Evolutionary conservation across 371 early-diverging fungal genomes (phyloP).

Genomic region (Apophysomyces trapeziformis): DNA sequence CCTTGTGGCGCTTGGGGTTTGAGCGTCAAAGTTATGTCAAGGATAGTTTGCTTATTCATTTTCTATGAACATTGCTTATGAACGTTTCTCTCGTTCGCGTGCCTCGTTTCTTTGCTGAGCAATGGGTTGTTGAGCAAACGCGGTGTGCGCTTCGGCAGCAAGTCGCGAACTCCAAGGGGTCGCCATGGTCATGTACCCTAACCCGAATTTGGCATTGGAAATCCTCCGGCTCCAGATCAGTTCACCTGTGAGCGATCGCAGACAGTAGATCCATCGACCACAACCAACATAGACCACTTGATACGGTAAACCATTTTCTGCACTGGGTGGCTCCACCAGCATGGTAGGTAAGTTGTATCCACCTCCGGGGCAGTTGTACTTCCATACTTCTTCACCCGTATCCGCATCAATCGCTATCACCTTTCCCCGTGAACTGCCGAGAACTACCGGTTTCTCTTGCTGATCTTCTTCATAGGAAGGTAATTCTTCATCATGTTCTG

Average conservation of each 20-base stretch:
- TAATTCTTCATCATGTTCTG: not conserved
- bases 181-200: constrained; percentile 36
- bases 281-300: constrained; percentile 31
- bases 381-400: constrained; percentile 35
- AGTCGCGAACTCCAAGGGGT: constrained; percentile 43
- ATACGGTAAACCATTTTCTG: constrained; percentile 1
- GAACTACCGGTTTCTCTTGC: constrained; percentile 22
- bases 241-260: constrained; percentile 27
- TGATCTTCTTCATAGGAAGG: constrained; percentile 15
- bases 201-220: constrained; percentile 23
- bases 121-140: constrained; percentile 23
- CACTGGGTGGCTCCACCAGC: constrained; percentile 29
- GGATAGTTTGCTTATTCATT: no score
- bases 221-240: constrained; percentile 31
- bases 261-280: constrained; percentile 33
- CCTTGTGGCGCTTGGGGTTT: no score
- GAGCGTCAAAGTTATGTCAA: no score
- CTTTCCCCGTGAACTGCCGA: constrained; percentile 35
- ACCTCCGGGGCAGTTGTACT: constrained; percentile 37
- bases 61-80: not conserved
- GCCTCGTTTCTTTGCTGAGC: not conserved
- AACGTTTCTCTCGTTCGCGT: not conserved
- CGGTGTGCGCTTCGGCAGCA: constrained; percentile 31
- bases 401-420: constrained; percentile 32
- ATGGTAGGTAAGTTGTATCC: constrained; percentile 29